phyloP scores from a whole-genome alignment of 805 yeast species.

The Candida nanaspora region DNA sequence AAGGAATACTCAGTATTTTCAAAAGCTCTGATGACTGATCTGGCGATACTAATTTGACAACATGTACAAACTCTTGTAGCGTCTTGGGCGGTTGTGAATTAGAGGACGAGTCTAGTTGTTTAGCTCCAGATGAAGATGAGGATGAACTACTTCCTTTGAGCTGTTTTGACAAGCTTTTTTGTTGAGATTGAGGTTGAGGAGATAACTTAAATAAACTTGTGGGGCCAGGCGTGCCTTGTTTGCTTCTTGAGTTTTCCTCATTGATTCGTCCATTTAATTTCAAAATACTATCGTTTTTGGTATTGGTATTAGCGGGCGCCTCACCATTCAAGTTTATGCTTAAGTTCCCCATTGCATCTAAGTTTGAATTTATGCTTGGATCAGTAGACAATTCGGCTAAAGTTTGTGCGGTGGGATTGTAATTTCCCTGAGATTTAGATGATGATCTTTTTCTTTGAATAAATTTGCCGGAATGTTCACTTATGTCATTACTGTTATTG shows the following conservation, averaged over 20 bases:
- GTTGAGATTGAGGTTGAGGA: not conserved
- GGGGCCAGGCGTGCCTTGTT: not conserved
- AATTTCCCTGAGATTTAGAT: constrained; percentile 25
- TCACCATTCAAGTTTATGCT: too few relatives aligned
- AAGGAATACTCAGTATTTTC: constrained; percentile 74
- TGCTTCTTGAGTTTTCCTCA: not conserved
- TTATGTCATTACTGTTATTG: not conserved
- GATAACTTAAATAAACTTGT: constrained; percentile 1
- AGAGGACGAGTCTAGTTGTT: too few relatives aligned
- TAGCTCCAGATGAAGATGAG: too few relatives aligned
- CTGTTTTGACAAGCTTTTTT: too few relatives aligned
- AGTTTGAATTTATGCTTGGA: not conserved
- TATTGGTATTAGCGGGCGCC: not conserved
- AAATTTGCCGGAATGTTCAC: not conserved
- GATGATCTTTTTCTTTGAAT: constrained; percentile 22
- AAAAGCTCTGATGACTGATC: constrained; percentile 71
- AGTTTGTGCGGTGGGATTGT: constrained; percentile 19
- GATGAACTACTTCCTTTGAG: too few relatives aligned
- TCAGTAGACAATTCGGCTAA: constrained; percentile 8
- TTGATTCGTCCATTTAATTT: not conserved
- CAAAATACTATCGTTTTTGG: not conserved
- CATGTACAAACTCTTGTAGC: constrained; percentile 36
- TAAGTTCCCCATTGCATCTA: not conserved
- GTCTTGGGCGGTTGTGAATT: constrained; percentile 7
- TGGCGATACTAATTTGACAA: constrained; percentile 66